Conservation (phyloP, 2,329 filamentous ascomycete species). For the Paecilomyces dactylethromorphus region DNA sequence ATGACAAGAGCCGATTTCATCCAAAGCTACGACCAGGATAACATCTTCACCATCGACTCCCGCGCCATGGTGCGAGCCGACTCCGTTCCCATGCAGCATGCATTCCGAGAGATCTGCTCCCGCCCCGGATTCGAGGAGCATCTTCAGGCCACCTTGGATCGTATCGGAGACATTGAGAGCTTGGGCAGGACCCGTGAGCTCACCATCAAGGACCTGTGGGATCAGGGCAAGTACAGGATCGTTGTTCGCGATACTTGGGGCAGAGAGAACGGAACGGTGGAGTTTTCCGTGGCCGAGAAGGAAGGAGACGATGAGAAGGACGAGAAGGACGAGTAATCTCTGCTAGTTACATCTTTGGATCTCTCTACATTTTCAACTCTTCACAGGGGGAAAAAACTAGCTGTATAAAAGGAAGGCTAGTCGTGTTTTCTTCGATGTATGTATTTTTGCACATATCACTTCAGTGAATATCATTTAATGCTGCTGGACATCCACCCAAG, state of each 20-base stretch:
- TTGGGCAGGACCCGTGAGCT: slow-evolving; percentile 89
- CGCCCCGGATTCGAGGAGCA: slow-evolving; percentile 73
- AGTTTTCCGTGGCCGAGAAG: slow-evolving; percentile 38
- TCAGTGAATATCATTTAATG: no score
- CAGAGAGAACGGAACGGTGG: slow-evolving; percentile 39
- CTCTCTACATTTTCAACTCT: neutral
- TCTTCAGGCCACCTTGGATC: slow-evolving; percentile 72
- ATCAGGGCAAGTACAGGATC: slow-evolving; percentile 73
- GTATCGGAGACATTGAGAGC: slow-evolving; percentile 89
- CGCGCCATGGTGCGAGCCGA: slow-evolving; percentile 82
- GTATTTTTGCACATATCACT: no score
- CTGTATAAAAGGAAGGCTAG: neutral
- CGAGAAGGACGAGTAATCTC: slow-evolving; percentile 14
- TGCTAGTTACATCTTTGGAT: neutral
- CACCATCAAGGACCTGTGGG: slow-evolving; percentile 88
- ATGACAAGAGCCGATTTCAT: slow-evolving; percentile 98
- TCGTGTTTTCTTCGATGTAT: no score
- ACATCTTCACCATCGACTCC: slow-evolving; percentile 91
- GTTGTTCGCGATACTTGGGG: slow-evolving; percentile 43
- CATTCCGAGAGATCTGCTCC: slow-evolving; percentile 76
- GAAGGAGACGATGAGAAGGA: slow-evolving; percentile 26
- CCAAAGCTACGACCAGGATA: slow-evolving; percentile 82
- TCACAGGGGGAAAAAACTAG: neutral
- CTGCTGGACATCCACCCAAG: no score
- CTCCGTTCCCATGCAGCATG: slow-evolving; percentile 91